phyloP scores from a whole-genome alignment of 345 rosid genomes.

The Bruguiera sexangula region DNA sequence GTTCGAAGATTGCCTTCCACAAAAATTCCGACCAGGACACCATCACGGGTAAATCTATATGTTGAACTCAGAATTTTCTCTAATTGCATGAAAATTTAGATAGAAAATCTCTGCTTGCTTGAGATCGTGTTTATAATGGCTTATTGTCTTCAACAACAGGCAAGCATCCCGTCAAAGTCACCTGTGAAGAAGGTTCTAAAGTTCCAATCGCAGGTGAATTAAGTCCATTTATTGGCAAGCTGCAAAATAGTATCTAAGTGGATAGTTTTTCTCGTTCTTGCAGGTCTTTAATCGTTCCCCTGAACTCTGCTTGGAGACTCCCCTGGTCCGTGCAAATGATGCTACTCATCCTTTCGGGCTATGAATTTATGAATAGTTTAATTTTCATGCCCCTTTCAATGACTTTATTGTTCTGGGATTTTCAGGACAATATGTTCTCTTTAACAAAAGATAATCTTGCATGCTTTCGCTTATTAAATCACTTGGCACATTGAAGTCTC shows the following conservation, averaged over 20 bases:
- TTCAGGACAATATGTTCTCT: too few relatives aligned
- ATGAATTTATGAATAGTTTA: too few relatives aligned
- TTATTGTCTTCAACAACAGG: not conserved
- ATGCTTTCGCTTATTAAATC: too few relatives aligned
- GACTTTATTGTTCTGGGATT: too few relatives aligned
- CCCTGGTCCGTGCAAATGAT: not conserved
- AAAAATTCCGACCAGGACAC: too few relatives aligned
- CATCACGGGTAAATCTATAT: constrained; percentile 10
- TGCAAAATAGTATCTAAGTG: not conserved
- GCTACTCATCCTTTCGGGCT: too few relatives aligned
- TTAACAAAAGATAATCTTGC: too few relatives aligned
- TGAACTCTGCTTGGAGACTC: constrained; percentile 14
- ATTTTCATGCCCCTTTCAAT: too few relatives aligned
- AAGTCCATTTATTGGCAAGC: not conserved
- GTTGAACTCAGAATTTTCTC: too few relatives aligned
- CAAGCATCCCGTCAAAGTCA: not conserved
- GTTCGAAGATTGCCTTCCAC: not conserved
- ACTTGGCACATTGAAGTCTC: too few relatives aligned
- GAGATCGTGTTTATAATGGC: not conserved
- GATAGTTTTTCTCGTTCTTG: constrained; percentile 2
- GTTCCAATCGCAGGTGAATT: constrained; percentile 5
- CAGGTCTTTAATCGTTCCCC: constrained; percentile 22
- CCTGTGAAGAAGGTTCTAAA: constrained; percentile 9
- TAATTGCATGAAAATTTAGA: too few relatives aligned
- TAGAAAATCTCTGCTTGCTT: too few relatives aligned